Conservation (phyloP, 1,284 basidiomycete species). For the Cryptococcus sp. region DNA sequence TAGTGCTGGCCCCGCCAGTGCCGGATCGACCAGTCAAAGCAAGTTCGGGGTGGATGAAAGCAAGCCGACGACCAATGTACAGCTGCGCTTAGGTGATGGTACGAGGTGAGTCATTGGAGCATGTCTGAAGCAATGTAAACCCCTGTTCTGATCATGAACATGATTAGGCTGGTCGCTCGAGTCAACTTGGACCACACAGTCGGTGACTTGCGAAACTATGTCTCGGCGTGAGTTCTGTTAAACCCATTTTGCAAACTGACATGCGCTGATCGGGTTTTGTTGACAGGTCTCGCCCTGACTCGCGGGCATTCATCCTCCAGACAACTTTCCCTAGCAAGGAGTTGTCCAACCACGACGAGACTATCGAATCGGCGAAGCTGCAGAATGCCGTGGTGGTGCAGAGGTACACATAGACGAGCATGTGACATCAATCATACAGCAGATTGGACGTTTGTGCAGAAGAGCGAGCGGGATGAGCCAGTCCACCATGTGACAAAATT, state of each 20-base stretch:
- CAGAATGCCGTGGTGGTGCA: constrained; percentile 84
- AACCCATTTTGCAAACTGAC: neutral
- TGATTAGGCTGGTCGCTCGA: constrained; percentile 70
- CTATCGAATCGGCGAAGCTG: constrained; percentile 73
- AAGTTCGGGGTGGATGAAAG: constrained; percentile 78
- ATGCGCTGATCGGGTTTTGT: neutral
- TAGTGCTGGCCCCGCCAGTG: constrained; percentile 22
- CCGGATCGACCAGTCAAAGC: constrained; percentile 47
- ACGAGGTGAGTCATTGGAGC: constrained; percentile 61
- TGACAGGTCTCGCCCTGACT: constrained; percentile 70
- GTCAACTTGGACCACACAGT: constrained; percentile 94
- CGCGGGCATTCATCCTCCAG: constrained; percentile 75
- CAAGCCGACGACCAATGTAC: constrained; percentile 84
- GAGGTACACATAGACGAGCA: constrained; percentile 56
- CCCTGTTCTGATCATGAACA: neutral
- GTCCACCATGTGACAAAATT: neutral
- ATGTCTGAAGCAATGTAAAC: neutral
- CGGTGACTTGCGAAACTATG: constrained; percentile 78
- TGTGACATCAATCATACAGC: neutral
- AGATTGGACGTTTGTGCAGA: neutral
- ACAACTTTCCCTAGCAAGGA: constrained; percentile 79
- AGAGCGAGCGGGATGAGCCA: neutral
- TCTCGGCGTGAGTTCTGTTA: constrained; percentile 73
- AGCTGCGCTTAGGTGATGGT: constrained; percentile 87
- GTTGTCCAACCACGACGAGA: constrained; percentile 67